These are phyloP conservation scores for Phallus indusiatus DNA, from an alignment of 768 basidiomycete species.

Conservation along the genomic window DNA sequence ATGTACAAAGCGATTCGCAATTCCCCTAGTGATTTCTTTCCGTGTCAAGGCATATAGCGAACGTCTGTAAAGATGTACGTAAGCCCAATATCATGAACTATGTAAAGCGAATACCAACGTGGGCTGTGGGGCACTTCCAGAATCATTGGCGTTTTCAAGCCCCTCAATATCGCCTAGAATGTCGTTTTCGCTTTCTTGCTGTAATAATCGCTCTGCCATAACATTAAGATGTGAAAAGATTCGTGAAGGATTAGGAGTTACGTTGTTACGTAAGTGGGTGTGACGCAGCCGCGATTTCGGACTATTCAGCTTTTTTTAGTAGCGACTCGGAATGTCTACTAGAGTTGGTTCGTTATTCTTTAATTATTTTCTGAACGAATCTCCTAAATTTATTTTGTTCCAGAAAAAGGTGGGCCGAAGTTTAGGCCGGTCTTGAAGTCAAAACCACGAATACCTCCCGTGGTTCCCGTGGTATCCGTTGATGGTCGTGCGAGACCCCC, in stretches of 20 bases:
- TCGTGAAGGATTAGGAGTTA: too few species aligned
- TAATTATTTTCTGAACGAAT: not conserved
- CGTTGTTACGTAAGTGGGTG: not conserved
- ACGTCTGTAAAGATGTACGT: slow-evolving; percentile 23
- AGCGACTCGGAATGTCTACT: not conserved
- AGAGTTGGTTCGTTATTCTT: not conserved
- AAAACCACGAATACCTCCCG: not conserved
- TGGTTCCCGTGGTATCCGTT: not conserved
- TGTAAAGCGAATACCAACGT: slow-evolving; percentile 1
- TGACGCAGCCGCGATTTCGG: not conserved
- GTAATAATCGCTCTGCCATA: not conserved
- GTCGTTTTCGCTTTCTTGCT: not conserved
- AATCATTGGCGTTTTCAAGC: not conserved
- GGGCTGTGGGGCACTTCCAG: not conserved
- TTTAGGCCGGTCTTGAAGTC: slow-evolving; percentile 7
- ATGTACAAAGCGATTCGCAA: slow-evolving; percentile 87
- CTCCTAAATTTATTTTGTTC: not conserved
- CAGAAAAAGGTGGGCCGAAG: slow-evolving; percentile 8
- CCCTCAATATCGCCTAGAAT: not conserved
- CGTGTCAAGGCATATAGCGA: slow-evolving; percentile 83
- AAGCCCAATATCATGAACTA: not conserved
- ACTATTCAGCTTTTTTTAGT: too few species aligned
- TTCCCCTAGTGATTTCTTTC: slow-evolving; percentile 71
- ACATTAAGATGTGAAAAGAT: not conserved
- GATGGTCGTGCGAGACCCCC: not conserved